Percentiles rank a stretch among this genome's conserved stretches.
Evolutionary conservation across 2,329 filamentous ascomycete genomes (phyloP).

Genomic region (Chaetomium sp.): DNA sequence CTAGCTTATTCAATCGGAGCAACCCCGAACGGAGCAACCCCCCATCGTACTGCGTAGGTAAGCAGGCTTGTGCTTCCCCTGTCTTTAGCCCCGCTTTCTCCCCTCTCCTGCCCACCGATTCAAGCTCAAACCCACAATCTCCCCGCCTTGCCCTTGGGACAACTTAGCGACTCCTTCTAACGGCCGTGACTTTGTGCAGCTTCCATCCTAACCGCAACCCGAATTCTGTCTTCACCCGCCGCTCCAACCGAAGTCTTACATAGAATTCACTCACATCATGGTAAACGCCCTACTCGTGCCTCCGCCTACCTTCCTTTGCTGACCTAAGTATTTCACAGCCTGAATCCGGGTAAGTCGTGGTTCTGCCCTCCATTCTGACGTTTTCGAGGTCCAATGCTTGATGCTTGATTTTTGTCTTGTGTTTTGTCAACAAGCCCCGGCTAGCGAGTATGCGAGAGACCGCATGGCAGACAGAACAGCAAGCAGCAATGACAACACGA

Average conservation of each 20-base stretch:
- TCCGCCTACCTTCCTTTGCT: constrained; percentile 2
- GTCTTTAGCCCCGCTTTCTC: constrained; percentile 14
- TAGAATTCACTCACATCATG: constrained; percentile 16
- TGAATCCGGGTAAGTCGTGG: constrained; percentile 59
- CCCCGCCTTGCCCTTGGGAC: no score
- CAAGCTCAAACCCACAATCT: background rate
- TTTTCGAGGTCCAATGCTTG: background rate
- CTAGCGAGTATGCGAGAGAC: no score
- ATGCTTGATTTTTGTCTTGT: no score
- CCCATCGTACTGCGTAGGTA: constrained; percentile 9
- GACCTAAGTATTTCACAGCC: constrained; percentile 39
- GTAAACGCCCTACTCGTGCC: constrained; percentile 9
- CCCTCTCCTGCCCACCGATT: constrained; percentile 6
- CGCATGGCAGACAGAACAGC: background rate
- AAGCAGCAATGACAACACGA: constrained; percentile 7
- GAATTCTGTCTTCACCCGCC: background rate
- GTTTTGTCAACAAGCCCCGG: no score
- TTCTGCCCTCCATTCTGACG: background rate
- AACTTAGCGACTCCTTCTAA: no score
- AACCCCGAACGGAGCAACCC: background rate
- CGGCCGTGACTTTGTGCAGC: no score
- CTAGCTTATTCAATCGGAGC: background rate
- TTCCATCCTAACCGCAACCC: background rate
- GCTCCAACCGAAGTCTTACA: background rate
- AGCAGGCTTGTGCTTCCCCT: constrained; percentile 9